Base-by-base conservation (phyloP, 2,329 filamentous ascomycete species). In the Pseudogymnoascus sp. region DNA sequence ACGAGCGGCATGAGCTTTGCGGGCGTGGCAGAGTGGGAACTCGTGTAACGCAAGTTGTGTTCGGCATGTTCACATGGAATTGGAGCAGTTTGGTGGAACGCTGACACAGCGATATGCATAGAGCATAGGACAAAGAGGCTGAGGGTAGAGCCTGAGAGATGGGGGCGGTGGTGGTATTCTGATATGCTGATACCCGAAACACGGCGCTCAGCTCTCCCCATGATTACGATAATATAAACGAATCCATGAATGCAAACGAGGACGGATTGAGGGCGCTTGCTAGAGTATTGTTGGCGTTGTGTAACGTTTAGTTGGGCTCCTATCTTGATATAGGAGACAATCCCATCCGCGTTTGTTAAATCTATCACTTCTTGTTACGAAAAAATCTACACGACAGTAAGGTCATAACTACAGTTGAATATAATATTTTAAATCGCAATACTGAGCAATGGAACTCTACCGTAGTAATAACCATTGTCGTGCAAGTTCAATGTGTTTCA, bases 11-110 rank as follows among this genome's bases (percentile, higher is more conserved):
- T 73, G 71, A 69, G 66, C 3, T 73, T 71, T 68, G 67, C 57
- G 4, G 69, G 72, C n/a, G 64, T 74, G 61, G 67, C 65, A 14
- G 68, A 63, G 13, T 75, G 73, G 73, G 70, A 71, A 13, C 64
- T 75, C 63, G 69, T 70, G 48, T 73, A 57, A 11, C 28, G 28
- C 28, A n/a, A 14, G 51, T 34, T 57, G 51, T 54, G 25, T 21
- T 14, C 51, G 16, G 51, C 51, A 34, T 36, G 4, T 57, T 57
- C 31, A 61, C 51, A 57, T 57, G 51, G 51, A 28, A 57, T 57
- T 57, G 28, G 51, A 21, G 51, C 41, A 14, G 19, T 25, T 25
- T 62, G 41, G 60, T 62, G 60, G 1, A 41, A 62, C 36, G 34
- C 60, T 39, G 36, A 62, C 60, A 62, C 60, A 57, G 13, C 8